Conservation (phyloP, 306 rosid genomes). For the Trichosanthes cucumerina region DNA sequence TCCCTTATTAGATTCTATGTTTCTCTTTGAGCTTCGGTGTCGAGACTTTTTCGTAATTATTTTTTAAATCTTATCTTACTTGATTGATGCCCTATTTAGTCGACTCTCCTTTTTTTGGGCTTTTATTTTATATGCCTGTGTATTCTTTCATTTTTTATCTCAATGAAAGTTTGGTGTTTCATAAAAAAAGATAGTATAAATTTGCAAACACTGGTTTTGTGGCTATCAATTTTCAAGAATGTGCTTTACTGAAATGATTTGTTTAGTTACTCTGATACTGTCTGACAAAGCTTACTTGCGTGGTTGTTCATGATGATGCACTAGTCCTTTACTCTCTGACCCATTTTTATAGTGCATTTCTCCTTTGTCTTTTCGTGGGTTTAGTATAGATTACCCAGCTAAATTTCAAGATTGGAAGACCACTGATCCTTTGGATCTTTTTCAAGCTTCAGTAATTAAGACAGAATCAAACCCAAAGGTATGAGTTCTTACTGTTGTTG, state of each 20-base stretch:
- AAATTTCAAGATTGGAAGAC: slow-evolving; percentile 70
- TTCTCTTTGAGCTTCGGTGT: too few relatives aligned
- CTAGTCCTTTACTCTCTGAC: slow-evolving; percentile 11
- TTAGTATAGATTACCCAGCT: slow-evolving; percentile 87
- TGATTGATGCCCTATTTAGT: too few relatives aligned
- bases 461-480: slow-evolving; percentile 89
- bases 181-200: too few relatives aligned
- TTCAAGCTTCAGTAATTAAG: slow-evolving; percentile 63
- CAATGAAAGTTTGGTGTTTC: too few relatives aligned
- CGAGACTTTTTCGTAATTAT: too few relatives aligned
- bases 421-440: slow-evolving; percentile 82
- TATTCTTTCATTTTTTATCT: too few relatives aligned
- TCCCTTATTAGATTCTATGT: too few relatives aligned
- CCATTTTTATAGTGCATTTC: slow-evolving; percentile 17
- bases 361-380: slow-evolving; percentile 29
- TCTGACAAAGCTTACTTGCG: not conserved
- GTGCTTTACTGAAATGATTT: not conserved
- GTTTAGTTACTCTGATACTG: not conserved
- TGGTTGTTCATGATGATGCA: slow-evolving; percentile 2
- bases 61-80: too few relatives aligned
- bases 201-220: not conserved
- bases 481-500: not conserved
- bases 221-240: not conserved
- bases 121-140: too few relatives aligned
- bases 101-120: too few relatives aligned